Conservation (phyloP, 2,329 filamentous ascomycete species). For the Aspergillus sp. region DNA sequence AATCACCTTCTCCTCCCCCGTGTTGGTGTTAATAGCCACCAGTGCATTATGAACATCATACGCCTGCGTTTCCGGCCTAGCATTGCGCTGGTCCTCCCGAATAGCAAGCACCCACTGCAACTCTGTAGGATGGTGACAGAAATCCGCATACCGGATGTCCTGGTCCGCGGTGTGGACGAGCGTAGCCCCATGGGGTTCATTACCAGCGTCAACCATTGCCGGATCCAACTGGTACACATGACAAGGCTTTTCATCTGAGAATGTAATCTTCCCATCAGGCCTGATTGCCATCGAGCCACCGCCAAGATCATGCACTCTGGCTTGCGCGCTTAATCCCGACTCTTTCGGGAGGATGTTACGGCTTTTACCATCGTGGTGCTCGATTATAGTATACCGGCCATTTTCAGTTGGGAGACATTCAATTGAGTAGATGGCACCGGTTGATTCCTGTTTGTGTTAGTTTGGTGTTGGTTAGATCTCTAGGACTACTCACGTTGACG, state of each 20-base stretch:
- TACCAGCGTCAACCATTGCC: constrained; percentile 23
- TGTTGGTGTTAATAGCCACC: constrained; percentile 22
- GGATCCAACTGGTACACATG: constrained; percentile 41
- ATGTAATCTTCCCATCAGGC: constrained; percentile 39
- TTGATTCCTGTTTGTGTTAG: constrained; percentile 14
- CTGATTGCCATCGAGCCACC: constrained; percentile 40
- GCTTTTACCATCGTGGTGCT: constrained; percentile 28
- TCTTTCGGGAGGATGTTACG: constrained; percentile 40
- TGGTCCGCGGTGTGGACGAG: constrained; percentile 24
- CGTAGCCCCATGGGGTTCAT: neutral
- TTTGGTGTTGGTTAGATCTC: neutral
- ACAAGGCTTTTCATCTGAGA: constrained; percentile 39
- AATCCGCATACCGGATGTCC: constrained; percentile 38
- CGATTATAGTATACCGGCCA: constrained; percentile 42
- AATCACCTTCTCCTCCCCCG: constrained; percentile 32
- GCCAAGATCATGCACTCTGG: constrained; percentile 49
- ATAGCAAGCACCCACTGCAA: constrained; percentile 44
- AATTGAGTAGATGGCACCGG: constrained; percentile 26
- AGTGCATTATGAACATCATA: constrained; percentile 25
- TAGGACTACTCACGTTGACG: constrained; percentile 19
- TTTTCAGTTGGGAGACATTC: constrained; percentile 31
- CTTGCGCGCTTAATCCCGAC: constrained; percentile 35
- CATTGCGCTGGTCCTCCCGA: constrained; percentile 45
- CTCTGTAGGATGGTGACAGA: constrained; percentile 34
- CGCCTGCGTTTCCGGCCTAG: constrained; percentile 17